A percentile compares a stretch with the other conserved stretches of the same genome.
phyloP scores from a whole-genome alignment of 2,329 filamentous ascomycete genomes.

The Cladosporium phlei region DNA sequence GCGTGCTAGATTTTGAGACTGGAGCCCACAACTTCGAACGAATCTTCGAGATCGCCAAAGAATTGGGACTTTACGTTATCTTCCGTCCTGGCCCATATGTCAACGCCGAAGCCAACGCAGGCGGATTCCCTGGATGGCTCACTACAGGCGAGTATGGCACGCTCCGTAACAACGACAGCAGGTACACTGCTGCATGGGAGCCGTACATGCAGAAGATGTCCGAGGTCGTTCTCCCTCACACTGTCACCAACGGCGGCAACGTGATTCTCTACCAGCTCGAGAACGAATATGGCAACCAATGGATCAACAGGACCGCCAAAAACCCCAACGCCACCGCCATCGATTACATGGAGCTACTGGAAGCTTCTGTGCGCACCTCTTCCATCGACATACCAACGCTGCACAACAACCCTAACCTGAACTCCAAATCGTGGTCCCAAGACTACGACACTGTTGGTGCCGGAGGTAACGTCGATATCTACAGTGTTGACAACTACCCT shows the following conservation, averaged over 20 bases:
- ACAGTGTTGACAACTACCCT: constrained; percentile 50
- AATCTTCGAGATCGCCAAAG: constrained; percentile 69
- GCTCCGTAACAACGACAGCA: constrained; percentile 58
- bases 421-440: constrained; percentile 54
- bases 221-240: constrained; percentile 63
- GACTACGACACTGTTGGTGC: constrained; percentile 50
- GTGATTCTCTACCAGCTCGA: constrained; percentile 62
- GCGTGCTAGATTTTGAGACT: constrained; percentile 46
- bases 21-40: constrained; percentile 59
- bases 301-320: constrained; percentile 30
- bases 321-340: constrained; percentile 47
- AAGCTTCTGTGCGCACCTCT: constrained; percentile 47
- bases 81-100: constrained; percentile 46
- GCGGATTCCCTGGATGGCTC: constrained; percentile 77
- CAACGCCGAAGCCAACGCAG: constrained; percentile 71
- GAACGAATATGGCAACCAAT: constrained; percentile 45
- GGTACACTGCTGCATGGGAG: constrained; percentile 62
- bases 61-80: constrained; percentile 72
- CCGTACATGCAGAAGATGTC: constrained; percentile 61
- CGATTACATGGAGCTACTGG: constrained; percentile 54
- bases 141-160: constrained; percentile 60
- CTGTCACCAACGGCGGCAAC: constrained; percentile 78
- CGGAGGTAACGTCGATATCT: constrained; percentile 53
- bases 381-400: constrained; percentile 56
- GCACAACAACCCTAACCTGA: constrained; percentile 57